Evolutionary conservation across 768 basidiomycete genomes (phyloP).

Genomic region (Trametes cingulata): DNA sequence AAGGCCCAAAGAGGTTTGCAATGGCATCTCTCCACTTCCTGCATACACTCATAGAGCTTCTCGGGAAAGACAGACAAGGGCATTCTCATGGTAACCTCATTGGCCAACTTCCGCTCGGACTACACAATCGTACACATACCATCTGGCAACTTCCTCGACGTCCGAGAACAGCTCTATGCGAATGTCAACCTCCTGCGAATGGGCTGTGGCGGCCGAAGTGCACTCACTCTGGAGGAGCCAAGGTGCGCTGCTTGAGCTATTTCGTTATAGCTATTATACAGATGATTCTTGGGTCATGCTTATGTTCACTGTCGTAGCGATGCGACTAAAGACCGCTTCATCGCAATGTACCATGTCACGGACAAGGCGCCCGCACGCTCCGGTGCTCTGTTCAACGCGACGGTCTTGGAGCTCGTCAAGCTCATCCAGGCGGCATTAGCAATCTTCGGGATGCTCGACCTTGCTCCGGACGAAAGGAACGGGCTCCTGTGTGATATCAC

Average conservation of each 20-base stretch:
- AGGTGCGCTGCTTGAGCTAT: slow-evolving; percentile 43
- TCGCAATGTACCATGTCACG: slow-evolving; percentile 63
- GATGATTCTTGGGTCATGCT: neutral
- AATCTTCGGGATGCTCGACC: slow-evolving; percentile 67
- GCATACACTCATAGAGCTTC: neutral
- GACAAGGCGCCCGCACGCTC: slow-evolving; percentile 38
- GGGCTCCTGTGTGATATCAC: slow-evolving; percentile 80
- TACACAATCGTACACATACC: slow-evolving; percentile 83
- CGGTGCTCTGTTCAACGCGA: slow-evolving; percentile 52
- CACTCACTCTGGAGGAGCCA: slow-evolving; percentile 76
- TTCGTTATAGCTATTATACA: too few species aligned
- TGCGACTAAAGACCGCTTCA: slow-evolving; percentile 78
- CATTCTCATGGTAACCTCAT: slow-evolving; percentile 75
- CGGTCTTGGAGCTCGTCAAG: slow-evolving; percentile 76
- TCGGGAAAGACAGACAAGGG: slow-evolving; percentile 58
- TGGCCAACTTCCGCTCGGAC: slow-evolving; percentile 87
- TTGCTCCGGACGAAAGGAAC: slow-evolving; percentile 42
- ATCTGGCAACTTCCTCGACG: slow-evolving; percentile 61
- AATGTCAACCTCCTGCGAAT: slow-evolving; percentile 85
- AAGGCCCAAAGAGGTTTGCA: slow-evolving; percentile 62
- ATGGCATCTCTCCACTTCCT: neutral
- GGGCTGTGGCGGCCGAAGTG: slow-evolving; percentile 78
- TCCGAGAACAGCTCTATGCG: slow-evolving; percentile 68
- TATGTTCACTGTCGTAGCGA: slow-evolving; percentile 45
- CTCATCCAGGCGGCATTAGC: slow-evolving; percentile 70